Base-by-base conservation (phyloP, 805 yeast species). In the Metschnikowia santaceciliae region DNA sequence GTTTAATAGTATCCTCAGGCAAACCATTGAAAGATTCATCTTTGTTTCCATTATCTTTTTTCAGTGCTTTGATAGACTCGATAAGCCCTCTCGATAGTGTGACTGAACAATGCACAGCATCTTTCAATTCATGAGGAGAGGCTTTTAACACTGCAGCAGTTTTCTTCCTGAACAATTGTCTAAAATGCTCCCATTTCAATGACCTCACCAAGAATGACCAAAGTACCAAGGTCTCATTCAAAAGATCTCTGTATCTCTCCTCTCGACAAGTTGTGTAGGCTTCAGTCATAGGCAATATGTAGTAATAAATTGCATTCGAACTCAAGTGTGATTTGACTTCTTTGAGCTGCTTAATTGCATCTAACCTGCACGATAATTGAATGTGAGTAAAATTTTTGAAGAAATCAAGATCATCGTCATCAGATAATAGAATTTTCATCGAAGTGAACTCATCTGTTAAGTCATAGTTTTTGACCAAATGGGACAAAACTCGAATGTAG, bases 371-470 rank as follows among this genome's bases (percentile, higher is more conserved):
- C 61, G 86, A 90, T 8, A 86, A 60, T 70, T 92, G 99, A 35
- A 92, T 83, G 65, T 92, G 97, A 53, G 77, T 78, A 44, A 94
- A 76, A 59, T 90, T 90, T 40, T 70, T 64, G 68, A 89, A 89
- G 62, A 89, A 87, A 66, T 89, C 84, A 3, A 90, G 86, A 59
- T 90, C 97, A 35, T 84, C 92, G 59, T 90, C 95, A 39, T 84
- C 84, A 47, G 78, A 75, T 6, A 51, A 45, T 37, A 92, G 68
- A 1, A 79, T 74, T 50, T 79, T 77, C 90, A 91, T 76, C 58
- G 87, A 92, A 22, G 73, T 70, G 35, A 90, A 70, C 2, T 80
- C 89, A 3, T 70, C 70, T 43, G 68, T 67, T 57, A 74, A 68
- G 35, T 68, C 67, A 6, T 80, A 63, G 36, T 75, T 57, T 19